Base-by-base conservation (phyloP, 306 rosid genomes). In the Ziziphus jujuba region DNA sequence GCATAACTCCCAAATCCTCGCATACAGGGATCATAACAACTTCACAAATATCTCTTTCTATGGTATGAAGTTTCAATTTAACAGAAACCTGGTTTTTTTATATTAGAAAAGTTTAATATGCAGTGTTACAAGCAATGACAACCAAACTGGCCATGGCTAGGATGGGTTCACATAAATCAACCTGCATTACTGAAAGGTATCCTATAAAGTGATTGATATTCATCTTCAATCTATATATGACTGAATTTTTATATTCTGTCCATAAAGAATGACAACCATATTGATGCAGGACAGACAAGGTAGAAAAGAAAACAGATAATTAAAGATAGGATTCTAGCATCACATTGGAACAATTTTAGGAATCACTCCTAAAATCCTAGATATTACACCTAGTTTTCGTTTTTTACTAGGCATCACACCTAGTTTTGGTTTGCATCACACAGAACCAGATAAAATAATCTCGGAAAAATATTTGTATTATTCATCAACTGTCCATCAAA, bases 61-160 rank as follows among this genome's bases (percentile, higher is more conserved):
- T n/a, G 25, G 12, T 31, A 57, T 16, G 31, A 58, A 22, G 43
- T 35, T 36, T 38, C 3, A 20, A 12, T 13, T 24, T 15, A 10
- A 25, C 15, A 23, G 44, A 17, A 48, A 5, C 33, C 40, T 25
- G 36, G 31, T 19, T 59, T 59, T n/a, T 34, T 45, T 59, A 11
- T 59, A 45, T 19, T 36, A 12, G 12, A 35, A 54, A 10, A 3
- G 16, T 14, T 59, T 17, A 9, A 5, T 19, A 11, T 19, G 40
- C 9, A 53, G 13, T 5, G 40, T 31, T 16, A 28, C 23, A 38
- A 25, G 72, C 11, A 40, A 24, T 1, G 25, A 20, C 54, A 45
- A 16, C 55, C 54, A 45, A 62, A 25, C 55, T 55, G 71, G 61
- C 51, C 53, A 51, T 53, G 5, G 12, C 44, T 60, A 10, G 23